Conservation (phyloP, 768 basidiomycete species). For the Naganishia onofrii region DNA sequence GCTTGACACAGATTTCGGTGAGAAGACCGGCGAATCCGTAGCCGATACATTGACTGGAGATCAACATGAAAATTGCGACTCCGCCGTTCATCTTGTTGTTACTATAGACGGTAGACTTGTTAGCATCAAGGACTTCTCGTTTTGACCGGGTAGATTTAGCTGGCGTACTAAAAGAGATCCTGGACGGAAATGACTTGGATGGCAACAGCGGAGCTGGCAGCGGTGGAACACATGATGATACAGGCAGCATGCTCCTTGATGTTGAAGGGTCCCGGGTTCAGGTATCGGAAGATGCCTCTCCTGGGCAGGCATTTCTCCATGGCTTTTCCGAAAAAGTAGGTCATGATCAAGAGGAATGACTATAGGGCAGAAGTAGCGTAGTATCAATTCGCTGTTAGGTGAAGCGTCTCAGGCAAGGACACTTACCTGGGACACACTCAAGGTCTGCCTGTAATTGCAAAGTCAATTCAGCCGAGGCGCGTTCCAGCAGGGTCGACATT, state of each 20-base stretch:
- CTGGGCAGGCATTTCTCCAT: slow-evolving; percentile 31
- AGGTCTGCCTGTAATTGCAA: background rate
- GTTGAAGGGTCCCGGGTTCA: slow-evolving; percentile 49
- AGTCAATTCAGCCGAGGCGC: background rate
- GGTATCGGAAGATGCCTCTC: slow-evolving; percentile 41
- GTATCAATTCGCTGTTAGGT: background rate
- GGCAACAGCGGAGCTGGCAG: slow-evolving; percentile 49
- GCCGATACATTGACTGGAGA: slow-evolving; percentile 46
- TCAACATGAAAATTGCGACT: slow-evolving; percentile 48
- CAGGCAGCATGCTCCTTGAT: slow-evolving; percentile 47
- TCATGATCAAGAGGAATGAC: slow-evolving; percentile 49
- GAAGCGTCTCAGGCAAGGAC: background rate
- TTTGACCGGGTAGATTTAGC: slow-evolving; percentile 15
- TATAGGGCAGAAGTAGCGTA: slow-evolving; percentile 36
- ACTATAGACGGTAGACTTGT: slow-evolving; percentile 33
- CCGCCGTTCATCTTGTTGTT: slow-evolving; percentile 43
- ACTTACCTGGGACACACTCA: slow-evolving; percentile 13
- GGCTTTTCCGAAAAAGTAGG: slow-evolving; percentile 42
- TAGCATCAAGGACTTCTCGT: too few relatives aligned
- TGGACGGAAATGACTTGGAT: slow-evolving; percentile 52
- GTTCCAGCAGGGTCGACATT: background rate
- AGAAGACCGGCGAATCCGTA: slow-evolving; percentile 43
- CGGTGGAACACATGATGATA: slow-evolving; percentile 49
- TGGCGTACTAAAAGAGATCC: slow-evolving; percentile 34
- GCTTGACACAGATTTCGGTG: slow-evolving; percentile 35